phyloP scores from a whole-genome alignment of 139 green algal genomes.

The Chlamydomonas sp. region DNA sequence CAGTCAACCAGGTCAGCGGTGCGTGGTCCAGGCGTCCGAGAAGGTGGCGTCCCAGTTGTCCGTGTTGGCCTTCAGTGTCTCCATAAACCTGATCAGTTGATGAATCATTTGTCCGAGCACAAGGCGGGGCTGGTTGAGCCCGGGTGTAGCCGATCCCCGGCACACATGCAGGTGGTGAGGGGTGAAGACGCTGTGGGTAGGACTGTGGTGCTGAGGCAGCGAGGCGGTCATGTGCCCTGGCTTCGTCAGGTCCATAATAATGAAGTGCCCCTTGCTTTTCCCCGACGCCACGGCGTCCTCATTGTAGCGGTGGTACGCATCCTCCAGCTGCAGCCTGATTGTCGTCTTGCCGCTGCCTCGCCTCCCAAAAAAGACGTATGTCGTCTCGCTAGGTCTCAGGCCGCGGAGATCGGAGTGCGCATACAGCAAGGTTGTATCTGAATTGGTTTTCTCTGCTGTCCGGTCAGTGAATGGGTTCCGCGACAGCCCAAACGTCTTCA shows the following conservation, averaged over 20 bases:
- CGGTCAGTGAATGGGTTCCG: conserved; percentile 87
- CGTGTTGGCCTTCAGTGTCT: conserved; percentile 62
- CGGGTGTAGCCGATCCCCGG: not conserved
- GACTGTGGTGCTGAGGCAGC: conserved; percentile 61
- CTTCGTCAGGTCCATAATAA: conserved; percentile 77
- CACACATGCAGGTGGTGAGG: not conserved
- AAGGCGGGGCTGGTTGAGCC: too few relatives aligned
- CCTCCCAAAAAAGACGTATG: conserved; percentile 82
- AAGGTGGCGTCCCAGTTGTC: conserved; percentile 91
- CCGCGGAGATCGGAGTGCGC: conserved; percentile 79
- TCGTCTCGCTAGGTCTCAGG: conserved; percentile 84
- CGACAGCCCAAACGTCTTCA: conserved; percentile 73
- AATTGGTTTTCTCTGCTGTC: conserved; percentile 84
- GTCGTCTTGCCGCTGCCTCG: conserved; percentile 88
- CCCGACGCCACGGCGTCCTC: conserved; percentile 49
- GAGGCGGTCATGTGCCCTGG: conserved; percentile 84
- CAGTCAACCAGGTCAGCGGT: conserved; percentile 86
- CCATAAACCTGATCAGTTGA: conserved; percentile 67
- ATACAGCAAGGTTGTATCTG: conserved; percentile 77
- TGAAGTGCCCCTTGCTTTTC: conserved; percentile 77
- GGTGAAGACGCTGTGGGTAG: not conserved
- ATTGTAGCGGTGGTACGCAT: conserved; percentile 77
- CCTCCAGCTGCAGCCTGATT: conserved; percentile 82
- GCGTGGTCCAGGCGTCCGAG: conserved; percentile 73
- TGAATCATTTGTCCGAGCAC: conserved; percentile 76